Base-by-base conservation (phyloP, 2,329 filamentous ascomycete genomes). In the Clonostachys rosea region DNA sequence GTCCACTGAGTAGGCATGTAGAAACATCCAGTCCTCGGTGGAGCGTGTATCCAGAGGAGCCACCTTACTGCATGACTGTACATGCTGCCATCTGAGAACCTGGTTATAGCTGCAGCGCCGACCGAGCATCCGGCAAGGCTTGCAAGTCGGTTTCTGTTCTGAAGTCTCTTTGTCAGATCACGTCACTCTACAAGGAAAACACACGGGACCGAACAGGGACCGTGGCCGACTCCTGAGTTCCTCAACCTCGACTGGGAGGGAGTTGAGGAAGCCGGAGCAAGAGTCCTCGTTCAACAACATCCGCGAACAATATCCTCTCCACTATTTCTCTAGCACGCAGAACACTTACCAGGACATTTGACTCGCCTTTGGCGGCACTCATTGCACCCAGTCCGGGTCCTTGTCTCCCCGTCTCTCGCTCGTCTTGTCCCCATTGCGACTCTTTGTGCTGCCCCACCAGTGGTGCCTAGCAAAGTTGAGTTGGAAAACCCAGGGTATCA, bases 361-460 rank as follows among this genome's bases (percentile, higher is more conserved):
- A 58, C 55, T 24, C 56, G 51, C 30, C 56, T 48, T 30, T 55
- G 48, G 44, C 56, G 49, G 49, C 56, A 56, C 42, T 52, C 54
- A 34, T 45, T 46, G 34, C 55, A 58, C 10, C 54, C 54, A 36
- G 51, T 58, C 34, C 56, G 52, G 20, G 50, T 52, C 46, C 56
- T 51, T 43, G 54, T 30, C 39, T 58, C 56, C 14, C 36, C 36
- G 8, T n/a, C 17, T 18, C 36, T 39, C 14, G 14, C 14, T 8
- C 36, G 36, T n/a, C 36, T n/a, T 8, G 24, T 30, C 24, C 14
- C 36, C 36, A 39, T 39, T 18, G 11, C 36, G 36, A n/a, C 11
- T 39, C 36, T 11, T 39, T 18, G 10, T 39, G 5, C 36, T 39
- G 36, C 36, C 24, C 24, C 24, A 30, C 24, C 24, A 30, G 9